phyloP scores from a whole-genome alignment of 1,284 basidiomycete genomes.

The Ceratorhiza oryzae-sativae region DNA sequence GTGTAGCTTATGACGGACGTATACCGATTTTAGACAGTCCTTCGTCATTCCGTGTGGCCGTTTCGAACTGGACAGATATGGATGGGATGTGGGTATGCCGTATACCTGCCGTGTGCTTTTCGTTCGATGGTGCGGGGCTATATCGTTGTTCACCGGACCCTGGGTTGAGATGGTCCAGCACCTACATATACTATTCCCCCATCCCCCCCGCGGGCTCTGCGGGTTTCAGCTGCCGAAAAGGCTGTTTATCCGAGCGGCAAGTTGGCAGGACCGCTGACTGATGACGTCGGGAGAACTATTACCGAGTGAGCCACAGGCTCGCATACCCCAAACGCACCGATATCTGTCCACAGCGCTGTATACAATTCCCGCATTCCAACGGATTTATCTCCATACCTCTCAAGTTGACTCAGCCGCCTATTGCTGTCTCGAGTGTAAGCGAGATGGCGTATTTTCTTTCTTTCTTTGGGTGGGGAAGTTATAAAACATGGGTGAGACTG shows the following conservation, averaged over 20 bases:
- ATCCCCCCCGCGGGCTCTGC: neutral
- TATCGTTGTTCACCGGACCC: neutral
- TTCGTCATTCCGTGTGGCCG: neutral
- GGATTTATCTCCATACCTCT: neutral
- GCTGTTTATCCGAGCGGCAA: neutral
- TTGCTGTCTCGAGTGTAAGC: no score
- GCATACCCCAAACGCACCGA: neutral
- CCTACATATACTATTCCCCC: neutral
- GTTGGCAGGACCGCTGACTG: no score
- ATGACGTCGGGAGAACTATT: neutral
- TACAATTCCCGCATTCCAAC: neutral
- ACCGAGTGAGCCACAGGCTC: neutral
- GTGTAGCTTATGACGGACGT: neutral
- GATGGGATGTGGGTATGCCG: neutral
- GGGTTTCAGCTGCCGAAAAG: neutral
- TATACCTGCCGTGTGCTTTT: no score
- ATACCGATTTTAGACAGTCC: neutral
- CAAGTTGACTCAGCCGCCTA: no score
- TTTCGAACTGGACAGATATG: neutral
- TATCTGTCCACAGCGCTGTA: neutral
- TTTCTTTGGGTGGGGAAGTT: no score
- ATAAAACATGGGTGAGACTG: neutral
- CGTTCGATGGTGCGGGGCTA: no score
- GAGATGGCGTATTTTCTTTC: no score
- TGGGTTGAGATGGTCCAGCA: neutral